Evolutionary conservation across 352 stramenopile species (phyloP).

Genomic region (Phytopythium helicoides): DNA sequence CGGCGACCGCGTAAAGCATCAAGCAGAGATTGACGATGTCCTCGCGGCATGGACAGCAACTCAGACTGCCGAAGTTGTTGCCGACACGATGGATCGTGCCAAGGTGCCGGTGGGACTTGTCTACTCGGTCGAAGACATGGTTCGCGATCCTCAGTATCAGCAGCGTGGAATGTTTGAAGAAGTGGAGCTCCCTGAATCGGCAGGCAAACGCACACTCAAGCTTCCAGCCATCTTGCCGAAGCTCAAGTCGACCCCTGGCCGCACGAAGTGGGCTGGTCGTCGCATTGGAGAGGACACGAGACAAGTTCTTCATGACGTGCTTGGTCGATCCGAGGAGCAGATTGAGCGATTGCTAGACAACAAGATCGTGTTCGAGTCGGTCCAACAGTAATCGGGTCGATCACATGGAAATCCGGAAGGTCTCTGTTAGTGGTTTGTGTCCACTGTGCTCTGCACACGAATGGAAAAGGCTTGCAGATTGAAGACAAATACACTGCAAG

Average conservation of each 20-base stretch:
- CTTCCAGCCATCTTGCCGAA: constrained; percentile 80
- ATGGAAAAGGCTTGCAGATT: no score
- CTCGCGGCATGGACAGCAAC: constrained; percentile 54
- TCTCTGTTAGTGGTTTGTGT: neutral
- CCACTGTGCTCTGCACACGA: no score
- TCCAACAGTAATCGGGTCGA: neutral
- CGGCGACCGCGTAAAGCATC: constrained; percentile 52
- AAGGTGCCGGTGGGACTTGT: constrained; percentile 66
- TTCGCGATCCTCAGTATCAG: constrained; percentile 63
- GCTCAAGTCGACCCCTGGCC: constrained; percentile 53
- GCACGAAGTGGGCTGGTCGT: constrained; percentile 60
- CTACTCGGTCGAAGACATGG: constrained; percentile 82
- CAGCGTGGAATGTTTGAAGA: constrained; percentile 79
- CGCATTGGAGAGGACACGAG: constrained; percentile 73
- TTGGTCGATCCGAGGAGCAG: constrained; percentile 46
- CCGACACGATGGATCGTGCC: constrained; percentile 56
- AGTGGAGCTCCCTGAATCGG: constrained; percentile 40
- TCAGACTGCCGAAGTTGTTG: constrained; percentile 41
- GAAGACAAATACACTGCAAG: no score
- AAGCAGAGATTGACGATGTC: constrained; percentile 60
- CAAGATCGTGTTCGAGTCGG: constrained; percentile 72
- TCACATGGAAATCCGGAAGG: constrained; percentile 1
- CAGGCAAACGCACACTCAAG: constrained; percentile 36
- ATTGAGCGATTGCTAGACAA: constrained; percentile 53
- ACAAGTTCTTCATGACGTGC: constrained; percentile 50